A percentile compares a stretch with the other conserved stretches of the same genome.
phyloP scores from a whole-genome alignment of 108 stramenopile genomes.

The Pseudonitzschia pungens region DNA sequence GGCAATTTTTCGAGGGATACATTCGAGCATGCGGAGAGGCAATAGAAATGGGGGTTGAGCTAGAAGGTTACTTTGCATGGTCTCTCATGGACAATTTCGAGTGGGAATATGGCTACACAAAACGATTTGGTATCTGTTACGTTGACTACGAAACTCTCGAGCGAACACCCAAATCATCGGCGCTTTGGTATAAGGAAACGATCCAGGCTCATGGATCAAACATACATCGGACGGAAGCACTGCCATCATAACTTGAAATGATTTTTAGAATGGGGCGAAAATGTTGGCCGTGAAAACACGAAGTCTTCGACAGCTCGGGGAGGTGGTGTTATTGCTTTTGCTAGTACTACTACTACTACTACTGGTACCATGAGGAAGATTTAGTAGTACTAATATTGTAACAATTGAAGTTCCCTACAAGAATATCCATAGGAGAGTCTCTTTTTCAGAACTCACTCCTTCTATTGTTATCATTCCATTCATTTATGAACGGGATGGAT shows the following conservation, averaged over 20 bases:
- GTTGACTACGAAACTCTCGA: constrained; percentile 85
- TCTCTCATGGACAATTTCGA: constrained; percentile 94
- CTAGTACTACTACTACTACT: too few species aligned
- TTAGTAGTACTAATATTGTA: too few species aligned
- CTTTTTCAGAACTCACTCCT: too few species aligned
- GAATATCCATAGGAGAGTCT: too few species aligned
- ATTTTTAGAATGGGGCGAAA: background rate
- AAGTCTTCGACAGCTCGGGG: too few species aligned
- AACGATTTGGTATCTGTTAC: constrained; percentile 85
- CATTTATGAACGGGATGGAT: too few species aligned
- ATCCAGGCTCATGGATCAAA: constrained; percentile 58
- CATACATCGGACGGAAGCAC: background rate
- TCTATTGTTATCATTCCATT: too few species aligned
- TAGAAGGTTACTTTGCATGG: constrained; percentile 95
- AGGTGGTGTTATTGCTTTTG: too few species aligned
- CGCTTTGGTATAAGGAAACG: constrained; percentile 60
- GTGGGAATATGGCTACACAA: constrained; percentile 89
- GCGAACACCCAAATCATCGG: constrained; percentile 81
- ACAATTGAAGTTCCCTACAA: too few species aligned
- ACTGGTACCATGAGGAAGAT: too few species aligned
- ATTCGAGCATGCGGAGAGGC: constrained; percentile 69
- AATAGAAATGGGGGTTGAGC: constrained; percentile 64
- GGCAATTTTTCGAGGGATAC: constrained; percentile 64
- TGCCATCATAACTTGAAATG: too few species aligned
- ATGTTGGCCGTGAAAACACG: background rate